Base-by-base conservation (phyloP, 768 basidiomycete species). In the Pulveroboletus sp. region DNA sequence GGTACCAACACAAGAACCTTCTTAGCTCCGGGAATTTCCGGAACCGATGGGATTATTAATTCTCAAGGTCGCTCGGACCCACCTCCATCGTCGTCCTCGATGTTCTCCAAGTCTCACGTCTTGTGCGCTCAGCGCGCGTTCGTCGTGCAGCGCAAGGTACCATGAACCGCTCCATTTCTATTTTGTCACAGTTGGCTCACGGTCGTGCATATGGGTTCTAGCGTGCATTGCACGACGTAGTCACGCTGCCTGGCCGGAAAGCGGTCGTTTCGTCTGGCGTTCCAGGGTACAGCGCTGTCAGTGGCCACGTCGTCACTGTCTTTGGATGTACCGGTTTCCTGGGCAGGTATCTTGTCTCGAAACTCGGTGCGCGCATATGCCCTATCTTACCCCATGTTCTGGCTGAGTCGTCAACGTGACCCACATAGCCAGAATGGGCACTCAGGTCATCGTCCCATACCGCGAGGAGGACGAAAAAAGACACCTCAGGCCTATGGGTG, bases 271-370 rank as follows among this genome's bases (percentile, higher is more conserved):
- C 83, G 6, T 74, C 81, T 57, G 94, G 93, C 17, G 79, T 83
- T 46, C 83, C 85, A 46, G 93, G 86, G 54, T 89, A 92, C 63
- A 89, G 88, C 62, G 86, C 91, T 4, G 84, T 86, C 51, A 84
- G 86, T 37, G 96, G 95, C 3, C 93, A 94, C 71, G 81, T 86
- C 33, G 95, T 87, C 37, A 99, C 96, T 14, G 94, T 98, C 43
- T 98, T 99, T 76, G 96, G 96, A 21, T 89, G 86, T 66, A 96
- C 94, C 4, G 91, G 94, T 6, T 98, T 97, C 69, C 73, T 99
- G 51, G 96, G 95, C 39, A 76, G 93, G 64, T 98, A 98, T 70
- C 75, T 97, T 39, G 90, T 97, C 36, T 81, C 87, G 30, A 97
- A 97, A 75, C 81, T 99, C 11, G 93, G 92, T 93, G 62, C 58